Conservation (phyloP, 2,329 filamentous ascomycete species). For the Xylaria polymorpha region DNA sequence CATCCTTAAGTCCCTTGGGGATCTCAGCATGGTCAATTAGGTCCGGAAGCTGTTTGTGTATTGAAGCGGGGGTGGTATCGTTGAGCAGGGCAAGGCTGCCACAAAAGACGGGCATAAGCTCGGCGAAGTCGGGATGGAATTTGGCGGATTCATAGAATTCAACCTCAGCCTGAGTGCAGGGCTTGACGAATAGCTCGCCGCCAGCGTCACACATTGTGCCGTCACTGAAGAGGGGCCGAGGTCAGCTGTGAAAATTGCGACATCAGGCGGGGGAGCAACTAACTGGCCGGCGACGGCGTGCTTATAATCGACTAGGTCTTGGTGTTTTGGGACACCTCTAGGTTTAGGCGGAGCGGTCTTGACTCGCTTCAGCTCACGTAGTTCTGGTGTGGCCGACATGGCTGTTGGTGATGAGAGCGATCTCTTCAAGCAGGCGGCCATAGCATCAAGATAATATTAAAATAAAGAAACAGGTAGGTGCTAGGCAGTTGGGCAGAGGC, state of each 20-base stretch:
- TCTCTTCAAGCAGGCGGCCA: constrained; percentile 35
- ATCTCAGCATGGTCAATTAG: constrained; percentile 54
- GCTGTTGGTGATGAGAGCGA: constrained; percentile 29
- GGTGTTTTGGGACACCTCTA: constrained; percentile 63
- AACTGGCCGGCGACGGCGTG: constrained; percentile 88
- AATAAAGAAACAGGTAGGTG: not conserved
- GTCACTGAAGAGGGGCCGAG: constrained; percentile 67
- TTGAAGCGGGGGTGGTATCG: constrained; percentile 57
- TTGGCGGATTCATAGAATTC: constrained; percentile 85
- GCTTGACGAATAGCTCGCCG: constrained; percentile 92
- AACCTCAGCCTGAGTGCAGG: constrained; percentile 86
- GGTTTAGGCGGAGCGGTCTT: constrained; percentile 42
- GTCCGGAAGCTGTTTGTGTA: constrained; percentile 62
- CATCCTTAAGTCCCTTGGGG: constrained; percentile 57
- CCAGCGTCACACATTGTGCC: constrained; percentile 87
- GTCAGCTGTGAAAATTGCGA: constrained; percentile 35
- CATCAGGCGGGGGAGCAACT: constrained; percentile 54
- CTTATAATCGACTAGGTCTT: constrained; percentile 75
- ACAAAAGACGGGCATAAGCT: constrained; percentile 86
- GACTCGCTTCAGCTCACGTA: constrained; percentile 39
- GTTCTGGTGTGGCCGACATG: constrained; percentile 40
- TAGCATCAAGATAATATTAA: constrained; percentile 8
- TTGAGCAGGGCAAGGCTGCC: constrained; percentile 80
- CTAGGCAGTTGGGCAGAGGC: not conserved
- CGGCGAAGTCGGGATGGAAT: constrained; percentile 77